These are phyloP conservation scores for Lodderomyces orthopsilosis DNA, from an alignment of 1,139 yeast genomes.

Conservation along the genomic window DNA sequence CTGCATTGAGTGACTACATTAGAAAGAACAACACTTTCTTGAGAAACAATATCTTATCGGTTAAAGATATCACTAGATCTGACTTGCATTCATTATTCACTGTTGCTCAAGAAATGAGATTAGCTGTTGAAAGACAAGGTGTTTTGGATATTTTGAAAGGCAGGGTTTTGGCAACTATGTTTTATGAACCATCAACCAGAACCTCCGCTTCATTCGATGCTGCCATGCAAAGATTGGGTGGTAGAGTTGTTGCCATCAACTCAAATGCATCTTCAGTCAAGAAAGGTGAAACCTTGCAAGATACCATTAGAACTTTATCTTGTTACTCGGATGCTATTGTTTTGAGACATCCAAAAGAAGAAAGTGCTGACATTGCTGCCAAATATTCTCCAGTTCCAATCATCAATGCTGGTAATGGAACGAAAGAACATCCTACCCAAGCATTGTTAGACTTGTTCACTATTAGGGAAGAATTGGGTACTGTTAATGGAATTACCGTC, in stretches of 20 bases:
- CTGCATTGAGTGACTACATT: conserved; percentile 71
- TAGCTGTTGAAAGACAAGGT: conserved; percentile 96
- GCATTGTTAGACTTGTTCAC: conserved; percentile 97
- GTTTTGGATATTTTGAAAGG: conserved; percentile 88
- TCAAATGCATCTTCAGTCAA: conserved; percentile 87
- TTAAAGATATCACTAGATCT: conserved; percentile 78
- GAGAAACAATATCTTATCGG: conserved; percentile 84
- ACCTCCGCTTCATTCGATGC: conserved; percentile 96
- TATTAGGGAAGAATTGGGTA: conserved; percentile 97
- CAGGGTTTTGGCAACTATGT: conserved; percentile 88
- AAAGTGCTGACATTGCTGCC: conserved; percentile 90
- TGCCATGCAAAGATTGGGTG: conserved; percentile 99
- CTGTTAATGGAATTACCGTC: conserved; percentile 95
- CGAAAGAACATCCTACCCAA: conserved; percentile 98
- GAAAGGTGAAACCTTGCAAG: conserved; percentile 98
- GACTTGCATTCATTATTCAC: conserved; percentile 92
- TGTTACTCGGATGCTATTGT: conserved; percentile 97
- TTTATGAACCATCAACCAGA: conserved; percentile 98
- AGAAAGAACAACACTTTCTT: conserved; percentile 84
- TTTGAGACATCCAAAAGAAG: conserved; percentile 92
- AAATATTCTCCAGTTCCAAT: conserved; percentile 96
- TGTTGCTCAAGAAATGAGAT: conserved; percentile 96
- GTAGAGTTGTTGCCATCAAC: conserved; percentile 87
- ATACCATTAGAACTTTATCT: conserved; percentile 90
- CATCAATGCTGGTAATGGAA: conserved; percentile 96